Percentiles rank a stretch among this genome's conserved stretches.
Evolutionary conservation across 2,329 filamentous ascomycete species (phyloP).

Genomic region (Talaromyces sp.): DNA sequence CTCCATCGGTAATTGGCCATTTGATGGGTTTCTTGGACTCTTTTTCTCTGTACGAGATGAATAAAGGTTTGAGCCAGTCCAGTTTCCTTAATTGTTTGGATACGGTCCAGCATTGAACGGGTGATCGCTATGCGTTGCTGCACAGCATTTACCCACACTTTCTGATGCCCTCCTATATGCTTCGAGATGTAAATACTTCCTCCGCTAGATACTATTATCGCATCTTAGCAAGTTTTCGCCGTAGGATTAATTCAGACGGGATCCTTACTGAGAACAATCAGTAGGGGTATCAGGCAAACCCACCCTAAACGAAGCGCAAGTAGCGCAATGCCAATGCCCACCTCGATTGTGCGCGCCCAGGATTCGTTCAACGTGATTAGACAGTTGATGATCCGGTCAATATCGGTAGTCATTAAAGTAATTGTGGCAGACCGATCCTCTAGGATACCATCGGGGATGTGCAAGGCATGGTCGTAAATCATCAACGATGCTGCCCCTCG

Average conservation of each 20-base stretch:
- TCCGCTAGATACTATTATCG: background rate
- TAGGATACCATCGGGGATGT: background rate
- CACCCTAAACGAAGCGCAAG: constrained; percentile 3
- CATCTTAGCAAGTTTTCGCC: background rate
- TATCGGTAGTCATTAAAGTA: constrained; percentile 6
- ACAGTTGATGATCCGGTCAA: constrained; percentile 4
- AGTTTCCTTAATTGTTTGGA: constrained; percentile 37
- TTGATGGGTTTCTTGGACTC: constrained; percentile 10
- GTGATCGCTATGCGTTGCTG: constrained; percentile 37
- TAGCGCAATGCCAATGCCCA: background rate
- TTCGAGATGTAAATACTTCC: constrained; percentile 9
- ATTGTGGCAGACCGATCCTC: constrained; percentile 6
- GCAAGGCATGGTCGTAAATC: constrained; percentile 3
- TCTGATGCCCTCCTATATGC: constrained; percentile 17
- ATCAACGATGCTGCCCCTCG: constrained; percentile 1
- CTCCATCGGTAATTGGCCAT: constrained; percentile 11
- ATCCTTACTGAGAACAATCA: background rate
- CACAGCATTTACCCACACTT: constrained; percentile 36
- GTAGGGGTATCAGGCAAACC: constrained; percentile 3
- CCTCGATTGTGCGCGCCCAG: constrained; percentile 7
- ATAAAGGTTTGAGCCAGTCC: constrained; percentile 24
- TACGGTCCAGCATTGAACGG: constrained; percentile 30
- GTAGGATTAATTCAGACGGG: background rate
- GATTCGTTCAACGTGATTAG: constrained; percentile 8
- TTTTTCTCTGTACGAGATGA: constrained; percentile 7